These are phyloP conservation scores for Saccharomyces kudriavzevii DNA, from an alignment of 805 yeast genomes.

Conservation along the genomic window DNA sequence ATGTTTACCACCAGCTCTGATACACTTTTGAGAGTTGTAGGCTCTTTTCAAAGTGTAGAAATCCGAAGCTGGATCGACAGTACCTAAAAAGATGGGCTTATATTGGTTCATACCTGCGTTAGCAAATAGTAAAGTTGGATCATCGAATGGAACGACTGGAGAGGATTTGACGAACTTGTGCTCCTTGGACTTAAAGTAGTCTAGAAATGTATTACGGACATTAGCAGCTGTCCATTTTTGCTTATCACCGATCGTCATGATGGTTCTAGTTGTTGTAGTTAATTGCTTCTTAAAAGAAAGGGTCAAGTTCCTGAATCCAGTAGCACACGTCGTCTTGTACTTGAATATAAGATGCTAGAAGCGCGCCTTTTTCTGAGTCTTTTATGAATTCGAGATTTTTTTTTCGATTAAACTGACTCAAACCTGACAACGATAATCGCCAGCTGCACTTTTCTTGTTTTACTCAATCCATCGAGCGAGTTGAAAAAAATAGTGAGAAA, in stretches of 20 bases:
- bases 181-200: conserved; percentile 57
- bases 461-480: neutral
- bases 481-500: neutral
- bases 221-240: conserved; percentile 43
- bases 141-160: conserved; percentile 94
- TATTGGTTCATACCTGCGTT: conserved; percentile 99
- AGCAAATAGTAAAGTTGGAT: conserved; percentile 91
- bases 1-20: conserved; percentile 99
- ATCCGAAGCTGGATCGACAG: conserved; percentile 90
- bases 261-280: neutral
- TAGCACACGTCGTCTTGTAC: neutral
- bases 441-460: neutral
- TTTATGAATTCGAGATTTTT: neutral
- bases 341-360: neutral
- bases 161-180: conserved; percentile 89
- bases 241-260: conserved; percentile 30
- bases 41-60: conserved; percentile 81
- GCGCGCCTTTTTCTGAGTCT: neutral
- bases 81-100: conserved; percentile 94
- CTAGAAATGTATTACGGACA: conserved; percentile 77
- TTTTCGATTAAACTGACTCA: neutral
- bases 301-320: neutral
- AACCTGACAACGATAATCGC: neutral
- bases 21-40: conserved; percentile 93
- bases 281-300: neutral